Conservation (phyloP, 805 yeast species). For the Teunomyces aglyptinius region DNA sequence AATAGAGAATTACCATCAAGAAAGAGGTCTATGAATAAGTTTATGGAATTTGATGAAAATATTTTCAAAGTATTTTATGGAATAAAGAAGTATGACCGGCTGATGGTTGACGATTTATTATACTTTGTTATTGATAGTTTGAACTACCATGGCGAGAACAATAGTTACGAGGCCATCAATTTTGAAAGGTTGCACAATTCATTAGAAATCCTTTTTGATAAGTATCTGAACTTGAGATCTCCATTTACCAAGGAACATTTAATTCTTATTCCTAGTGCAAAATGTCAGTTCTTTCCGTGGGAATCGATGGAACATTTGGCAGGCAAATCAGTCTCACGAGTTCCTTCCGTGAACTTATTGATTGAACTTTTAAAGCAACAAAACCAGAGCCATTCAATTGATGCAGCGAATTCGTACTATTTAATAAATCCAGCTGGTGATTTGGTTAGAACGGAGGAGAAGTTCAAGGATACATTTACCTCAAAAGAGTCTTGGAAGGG, state of each 20-base stretch:
- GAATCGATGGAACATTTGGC: constrained; percentile 67
- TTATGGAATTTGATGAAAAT: constrained; percentile 17
- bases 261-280: constrained; percentile 65
- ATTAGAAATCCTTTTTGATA: constrained; percentile 45
- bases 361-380: constrained; percentile 28
- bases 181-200: constrained; percentile 53
- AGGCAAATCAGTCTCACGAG: constrained; percentile 60
- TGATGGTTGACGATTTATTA: constrained; percentile 59
- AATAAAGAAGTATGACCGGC: constrained; percentile 13
- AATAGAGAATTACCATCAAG: constrained; percentile 13
- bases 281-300: constrained; percentile 82
- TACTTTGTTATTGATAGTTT: constrained; percentile 60
- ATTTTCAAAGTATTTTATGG: constrained; percentile 20
- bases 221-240: constrained; percentile 13
- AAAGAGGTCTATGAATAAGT: background rate
- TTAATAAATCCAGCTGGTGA: constrained; percentile 84
- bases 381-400: constrained; percentile 1
- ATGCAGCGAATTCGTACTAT: constrained; percentile 36
- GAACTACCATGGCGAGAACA: constrained; percentile 59
- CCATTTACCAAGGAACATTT: constrained; percentile 45
- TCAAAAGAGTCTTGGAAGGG: constrained; percentile 50
- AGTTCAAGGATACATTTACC: constrained; percentile 47
- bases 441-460: constrained; percentile 60
- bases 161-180: constrained; percentile 66
- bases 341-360: constrained; percentile 61